Conservation (phyloP, 2,329 filamentous ascomycete species). For the Verticillium klebahnii region DNA sequence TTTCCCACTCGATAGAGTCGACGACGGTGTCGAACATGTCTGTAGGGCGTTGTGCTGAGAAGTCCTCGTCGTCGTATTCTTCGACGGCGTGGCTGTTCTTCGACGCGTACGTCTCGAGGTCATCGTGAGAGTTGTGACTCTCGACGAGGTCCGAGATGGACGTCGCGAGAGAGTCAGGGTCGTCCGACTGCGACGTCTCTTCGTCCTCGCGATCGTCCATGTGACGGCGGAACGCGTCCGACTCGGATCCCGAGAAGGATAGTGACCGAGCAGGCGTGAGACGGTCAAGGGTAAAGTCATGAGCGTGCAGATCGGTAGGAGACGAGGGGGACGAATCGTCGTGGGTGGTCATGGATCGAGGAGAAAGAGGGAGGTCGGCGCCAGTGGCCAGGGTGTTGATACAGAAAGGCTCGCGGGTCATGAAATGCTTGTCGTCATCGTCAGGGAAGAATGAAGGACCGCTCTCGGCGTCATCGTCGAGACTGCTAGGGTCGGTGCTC, state of each 20-base stretch:
- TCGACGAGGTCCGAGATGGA: slow-evolving; percentile 43
- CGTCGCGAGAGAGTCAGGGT: slow-evolving; percentile 36
- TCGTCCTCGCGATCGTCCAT: slow-evolving; percentile 32
- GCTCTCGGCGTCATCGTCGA: slow-evolving; percentile 25
- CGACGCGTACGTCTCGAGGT: slow-evolving; percentile 12
- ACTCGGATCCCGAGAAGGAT: slow-evolving; percentile 49
- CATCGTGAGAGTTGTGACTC: slow-evolving; percentile 25
- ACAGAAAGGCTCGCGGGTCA: slow-evolving; percentile 1
- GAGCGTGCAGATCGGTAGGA: slow-evolving; percentile 24
- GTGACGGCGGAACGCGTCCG: slow-evolving; percentile 26
- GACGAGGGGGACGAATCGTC: slow-evolving; percentile 38
- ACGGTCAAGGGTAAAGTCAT: slow-evolving; percentile 24
- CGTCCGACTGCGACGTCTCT: slow-evolving; percentile 38
- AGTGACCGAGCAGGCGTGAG: slow-evolving; percentile 41
- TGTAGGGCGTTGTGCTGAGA: slow-evolving; percentile 33
- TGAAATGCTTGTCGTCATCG: slow-evolving; percentile 25
- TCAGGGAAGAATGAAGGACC: slow-evolving; percentile 37
- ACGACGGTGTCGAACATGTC: slow-evolving; percentile 22
- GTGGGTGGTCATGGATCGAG: slow-evolving; percentile 45
- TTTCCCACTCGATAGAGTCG: slow-evolving; percentile 33
- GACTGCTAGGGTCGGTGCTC: slow-evolving; percentile 33
- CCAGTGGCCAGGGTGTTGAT: slow-evolving; percentile 19
- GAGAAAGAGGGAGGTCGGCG: slow-evolving; percentile 37
- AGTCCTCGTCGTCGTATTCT: slow-evolving; percentile 23
- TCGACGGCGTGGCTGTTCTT: slow-evolving; percentile 21